A percentile compares a stretch with the other conserved stretches of the same genome.
phyloP scores from a whole-genome alignment of 345 rosid genomes.

The Atalantia buxifolia region DNA sequence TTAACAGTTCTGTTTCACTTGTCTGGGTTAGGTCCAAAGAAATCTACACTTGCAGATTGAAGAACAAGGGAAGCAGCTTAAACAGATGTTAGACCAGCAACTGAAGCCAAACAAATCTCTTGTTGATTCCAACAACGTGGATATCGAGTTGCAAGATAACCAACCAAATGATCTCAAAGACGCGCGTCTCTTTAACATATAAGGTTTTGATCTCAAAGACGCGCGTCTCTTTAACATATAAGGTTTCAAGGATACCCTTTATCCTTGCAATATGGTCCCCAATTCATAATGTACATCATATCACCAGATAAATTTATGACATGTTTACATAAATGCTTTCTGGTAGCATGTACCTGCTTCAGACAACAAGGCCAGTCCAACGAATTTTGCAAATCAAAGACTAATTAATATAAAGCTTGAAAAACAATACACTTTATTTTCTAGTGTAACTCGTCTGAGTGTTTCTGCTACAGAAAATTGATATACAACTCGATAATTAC shows the following conservation, averaged over 20 bases:
- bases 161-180: background rate
- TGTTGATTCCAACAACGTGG: background rate
- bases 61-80: constrained; percentile 33
- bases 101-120: background rate
- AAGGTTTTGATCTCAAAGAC: constrained; percentile 1
- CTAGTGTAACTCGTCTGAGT: no score
- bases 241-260: constrained; percentile 1
- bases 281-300: no score
- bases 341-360: background rate
- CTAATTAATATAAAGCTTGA: no score
- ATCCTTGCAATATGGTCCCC: background rate
- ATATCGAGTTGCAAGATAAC: background rate
- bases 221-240: background rate
- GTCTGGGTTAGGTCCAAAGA: constrained; percentile 25
- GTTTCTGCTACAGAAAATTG: no score
- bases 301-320: background rate
- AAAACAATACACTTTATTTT: no score
- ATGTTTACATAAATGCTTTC: background rate
- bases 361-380: background rate
- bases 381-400: background rate
- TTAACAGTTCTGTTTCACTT: no score
- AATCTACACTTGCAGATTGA: constrained; percentile 28
- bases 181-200: background rate
- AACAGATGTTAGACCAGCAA: constrained; percentile 26
- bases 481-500: no score